Conservation (phyloP, 768 basidiomycete species). For the Leccinum arenicola region DNA sequence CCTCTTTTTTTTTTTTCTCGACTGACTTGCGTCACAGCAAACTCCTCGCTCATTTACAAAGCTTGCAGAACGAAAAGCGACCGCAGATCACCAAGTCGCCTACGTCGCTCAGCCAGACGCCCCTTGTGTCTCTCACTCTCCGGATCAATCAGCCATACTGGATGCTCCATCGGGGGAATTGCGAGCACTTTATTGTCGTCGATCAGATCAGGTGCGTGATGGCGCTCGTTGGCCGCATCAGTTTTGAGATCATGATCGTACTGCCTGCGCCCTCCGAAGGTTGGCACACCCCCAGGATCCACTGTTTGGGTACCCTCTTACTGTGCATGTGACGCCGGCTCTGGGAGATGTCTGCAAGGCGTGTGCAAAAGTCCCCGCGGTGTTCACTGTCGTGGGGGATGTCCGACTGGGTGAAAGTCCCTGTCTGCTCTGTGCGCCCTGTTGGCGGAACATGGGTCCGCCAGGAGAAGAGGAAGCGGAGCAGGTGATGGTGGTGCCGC, state of each 20-base stretch:
- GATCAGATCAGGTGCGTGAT: constrained; percentile 63
- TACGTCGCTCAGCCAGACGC: constrained; percentile 45
- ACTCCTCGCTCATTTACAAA: constrained; percentile 39
- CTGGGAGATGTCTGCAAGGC: constrained; percentile 63
- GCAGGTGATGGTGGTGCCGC: constrained; percentile 47
- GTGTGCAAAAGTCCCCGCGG: constrained; percentile 69
- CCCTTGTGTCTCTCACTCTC: constrained; percentile 52
- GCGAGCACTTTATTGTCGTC: constrained; percentile 75
- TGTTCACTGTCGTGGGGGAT: constrained; percentile 66
- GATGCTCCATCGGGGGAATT: constrained; percentile 77
- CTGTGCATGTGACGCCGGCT: constrained; percentile 60
- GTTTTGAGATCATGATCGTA: constrained; percentile 1
- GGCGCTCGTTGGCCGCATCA: not conserved
- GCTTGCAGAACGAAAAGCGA: constrained; percentile 31
- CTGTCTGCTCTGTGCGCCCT: constrained; percentile 66
- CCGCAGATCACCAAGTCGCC: constrained; percentile 36
- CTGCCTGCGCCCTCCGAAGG: constrained; percentile 34
- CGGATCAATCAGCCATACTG: constrained; percentile 77
- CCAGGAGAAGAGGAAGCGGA: constrained; percentile 39
- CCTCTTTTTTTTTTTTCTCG: not conserved
- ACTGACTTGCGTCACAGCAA: constrained; percentile 37
- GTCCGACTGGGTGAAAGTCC: constrained; percentile 76
- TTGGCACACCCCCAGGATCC: constrained; percentile 58
- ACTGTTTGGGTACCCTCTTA: constrained; percentile 60
- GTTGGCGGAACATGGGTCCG: constrained; percentile 70